Evolutionary conservation across 345 rosid genomes (phyloP).

Genomic region (Lagerstroemia speciosa): DNA sequence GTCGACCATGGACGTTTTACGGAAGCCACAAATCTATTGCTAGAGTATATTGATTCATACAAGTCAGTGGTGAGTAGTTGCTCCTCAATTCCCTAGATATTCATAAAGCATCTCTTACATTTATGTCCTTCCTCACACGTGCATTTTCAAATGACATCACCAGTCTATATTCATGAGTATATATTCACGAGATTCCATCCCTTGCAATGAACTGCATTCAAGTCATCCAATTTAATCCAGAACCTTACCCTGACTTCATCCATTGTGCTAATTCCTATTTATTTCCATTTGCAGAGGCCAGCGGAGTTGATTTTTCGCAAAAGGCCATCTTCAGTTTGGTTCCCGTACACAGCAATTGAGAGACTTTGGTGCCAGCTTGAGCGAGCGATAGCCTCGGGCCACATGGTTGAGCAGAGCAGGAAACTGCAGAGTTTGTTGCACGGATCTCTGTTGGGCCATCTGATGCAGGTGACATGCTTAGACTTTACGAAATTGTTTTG

Average conservation of each 20-base stretch:
- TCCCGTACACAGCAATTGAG: slow-evolving; percentile 70
- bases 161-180: background rate
- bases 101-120: background rate
- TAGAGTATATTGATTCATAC: slow-evolving; percentile 62
- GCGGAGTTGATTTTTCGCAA: slow-evolving; percentile 59
- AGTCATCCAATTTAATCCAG: background rate
- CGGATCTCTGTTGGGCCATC: slow-evolving; percentile 61
- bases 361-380: slow-evolving; percentile 75
- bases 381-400: slow-evolving; percentile 41
- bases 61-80: slow-evolving; percentile 49
- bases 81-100: background rate
- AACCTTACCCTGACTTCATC: background rate
- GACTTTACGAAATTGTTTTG: background rate
- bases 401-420: slow-evolving; percentile 62
- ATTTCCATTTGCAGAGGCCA: slow-evolving; percentile 54
- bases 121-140: slow-evolving; percentile 4
- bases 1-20: slow-evolving; percentile 64
- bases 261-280: background rate
- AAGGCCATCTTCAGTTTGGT: slow-evolving; percentile 65
- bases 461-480: slow-evolving; percentile 45
- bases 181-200: background rate
- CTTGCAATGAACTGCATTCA: background rate
- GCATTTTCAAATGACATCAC: background rate
- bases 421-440: slow-evolving; percentile 60
- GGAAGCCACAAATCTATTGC: slow-evolving; percentile 74